Conservation (phyloP, 2,329 filamentous ascomycete genomes). For the Arthrobotrys entomopaga region DNA sequence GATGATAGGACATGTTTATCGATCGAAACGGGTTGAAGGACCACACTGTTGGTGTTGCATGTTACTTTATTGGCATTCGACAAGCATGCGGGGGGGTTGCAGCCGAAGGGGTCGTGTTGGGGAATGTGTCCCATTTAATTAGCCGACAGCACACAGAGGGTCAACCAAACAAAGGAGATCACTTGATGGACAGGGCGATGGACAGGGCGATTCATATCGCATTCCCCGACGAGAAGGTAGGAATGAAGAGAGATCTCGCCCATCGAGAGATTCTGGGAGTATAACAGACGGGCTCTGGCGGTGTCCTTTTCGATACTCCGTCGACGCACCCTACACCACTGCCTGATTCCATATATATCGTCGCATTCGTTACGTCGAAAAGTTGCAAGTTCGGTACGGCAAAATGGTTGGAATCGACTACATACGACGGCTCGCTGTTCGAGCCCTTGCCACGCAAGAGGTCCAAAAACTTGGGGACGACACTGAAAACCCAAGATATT, state of each 20-base stretch:
- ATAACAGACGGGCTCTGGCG: not conserved
- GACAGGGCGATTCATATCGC: not conserved
- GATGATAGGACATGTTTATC: too few relatives aligned
- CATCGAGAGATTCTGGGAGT: not conserved
- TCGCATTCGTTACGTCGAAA: too few relatives aligned
- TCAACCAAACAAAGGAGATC: not conserved
- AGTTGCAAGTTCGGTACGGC: not conserved
- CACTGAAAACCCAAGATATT: not conserved
- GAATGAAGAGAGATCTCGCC: conserved; percentile 25
- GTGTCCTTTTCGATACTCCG: not conserved
- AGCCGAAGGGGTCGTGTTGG: conserved; percentile 15
- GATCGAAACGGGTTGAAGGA: too few relatives aligned
- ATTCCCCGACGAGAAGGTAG: conserved; percentile 18
- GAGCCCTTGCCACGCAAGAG: conserved; percentile 17
- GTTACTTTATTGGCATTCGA: not conserved
- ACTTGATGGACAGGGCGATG: not conserved
- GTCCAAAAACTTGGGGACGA: not conserved
- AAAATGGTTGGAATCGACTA: conserved; percentile 37
- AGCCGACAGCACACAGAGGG: not conserved
- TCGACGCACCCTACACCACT: not conserved
- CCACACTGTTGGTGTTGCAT: too few relatives aligned
- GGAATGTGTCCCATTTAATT: conserved; percentile 1
- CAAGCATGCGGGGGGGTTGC: not conserved
- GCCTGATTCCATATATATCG: not conserved
- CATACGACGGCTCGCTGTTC: conserved; percentile 29